Base-by-base conservation (phyloP, 1,139 yeast genomes). In the Suhomyces choctaworum region DNA sequence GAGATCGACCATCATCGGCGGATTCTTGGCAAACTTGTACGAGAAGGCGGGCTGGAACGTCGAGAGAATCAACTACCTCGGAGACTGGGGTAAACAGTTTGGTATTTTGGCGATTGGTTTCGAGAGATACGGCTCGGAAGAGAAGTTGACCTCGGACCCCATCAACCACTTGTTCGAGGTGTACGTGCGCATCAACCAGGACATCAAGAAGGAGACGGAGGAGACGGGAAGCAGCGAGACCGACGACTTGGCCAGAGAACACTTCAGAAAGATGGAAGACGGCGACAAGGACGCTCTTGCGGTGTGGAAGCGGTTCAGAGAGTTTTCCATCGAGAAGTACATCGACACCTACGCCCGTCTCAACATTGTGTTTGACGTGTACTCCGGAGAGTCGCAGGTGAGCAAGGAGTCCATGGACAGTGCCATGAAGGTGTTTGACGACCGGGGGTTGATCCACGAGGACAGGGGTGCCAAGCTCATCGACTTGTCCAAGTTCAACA, bases 81-180 rank as follows among this genome's bases (percentile, higher is more conserved):
- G 99, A 57, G 99, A 92, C 67, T 92, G 98, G 98, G 99, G 99
- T 39, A 92, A 94, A 66, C 99, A 92, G 70, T 92, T 92, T 57
- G 99, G 98, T 63, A 69, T 90, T 35, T 75, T 92, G 49, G 98
- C 98, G 21, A 83, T 94, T 47, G 99, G 97, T 34, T 92, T 84
- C 60, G 78, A 79, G 40, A 79, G 76, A 55, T 92, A 85, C 56
- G 99, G 99, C 34, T 66, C 74, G 44, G 96, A 85, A 57, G 87
- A 82, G 52, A 67, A 70, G 39, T 74, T 92, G 47, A 71, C 71
- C 37, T 56, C 60, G 35, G 95, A 94, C 60, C 97, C 99, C 41
- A 90, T 94, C 58, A 82, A 89, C 66, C 98, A 94, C 62, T 75
- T 94, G 60, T 94, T 89, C 53, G 94, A 90, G 40, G 96, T 94